Evolutionary conservation across 2,329 filamentous ascomycete genomes (phyloP), one percentile per base, ranked within the genome.

Genomic region (Cephalotrichum gorgonifer): DNA sequence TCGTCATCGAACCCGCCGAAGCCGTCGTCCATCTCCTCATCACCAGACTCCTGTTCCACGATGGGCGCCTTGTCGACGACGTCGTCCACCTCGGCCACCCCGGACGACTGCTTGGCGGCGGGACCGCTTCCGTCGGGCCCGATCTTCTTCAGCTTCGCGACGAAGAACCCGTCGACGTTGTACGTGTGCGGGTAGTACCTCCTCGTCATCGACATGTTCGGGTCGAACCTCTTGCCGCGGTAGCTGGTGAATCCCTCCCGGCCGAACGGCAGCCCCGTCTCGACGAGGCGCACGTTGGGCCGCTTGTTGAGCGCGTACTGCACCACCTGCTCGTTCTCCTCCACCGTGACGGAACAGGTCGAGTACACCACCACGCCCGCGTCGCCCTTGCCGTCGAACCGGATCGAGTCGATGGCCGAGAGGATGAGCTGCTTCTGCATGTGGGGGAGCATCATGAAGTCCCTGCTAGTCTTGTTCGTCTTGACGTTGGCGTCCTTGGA

Each of bases 131-230:
- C 46, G 25, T 48, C 46, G 3, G 88, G 85, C 0, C 81, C 91
- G 15, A 80, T 80, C 76, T 98, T 98, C 69, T 95, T 90, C 70
- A 98, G 86, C 68, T 98, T 98, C 60, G 89, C 88, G 53, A 98
- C 93, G 64, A 89, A 98, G 81, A 98, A 98, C 55, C 93, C 93
- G 64, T 97, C 93, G 30, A 98, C 89, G 69, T 96, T 95, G 72
- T 93, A 88, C 20, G 85, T 79, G 64, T 95, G 88, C 1, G 89
- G 88, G 68, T 94, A 95, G 72, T 88, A 95, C 50, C 90, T 76
- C 55, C 88, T 75, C 15, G 89, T 90, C 63, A 90, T 73, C 61
- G 85, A 86, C 72, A 98, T 80, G 56, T 80, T 86, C 6, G 85
- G 77, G 62, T 95, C 86, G 69, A 98, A 98, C 52, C 79, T 81